phyloP scores from a whole-genome alignment of 2,329 filamentous ascomycete genomes.

The Fusarium xyrophilum region DNA sequence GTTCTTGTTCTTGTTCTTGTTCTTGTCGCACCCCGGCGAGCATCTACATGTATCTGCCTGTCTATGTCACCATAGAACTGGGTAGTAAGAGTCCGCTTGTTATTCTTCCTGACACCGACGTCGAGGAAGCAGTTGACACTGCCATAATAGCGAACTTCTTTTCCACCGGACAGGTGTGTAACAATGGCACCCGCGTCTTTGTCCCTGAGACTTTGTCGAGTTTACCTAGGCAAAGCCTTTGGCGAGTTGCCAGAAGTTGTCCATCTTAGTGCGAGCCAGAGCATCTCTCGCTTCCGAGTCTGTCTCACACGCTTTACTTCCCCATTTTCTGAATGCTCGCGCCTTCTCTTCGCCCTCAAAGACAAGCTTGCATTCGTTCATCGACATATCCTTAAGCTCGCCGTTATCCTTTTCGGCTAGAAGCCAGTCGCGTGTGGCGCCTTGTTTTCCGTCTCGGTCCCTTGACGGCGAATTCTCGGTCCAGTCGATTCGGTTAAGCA shows the following conservation, averaged over 20 bases:
- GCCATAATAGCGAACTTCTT: too few species aligned
- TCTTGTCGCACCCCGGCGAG: background rate
- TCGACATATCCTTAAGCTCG: constrained; percentile 78
- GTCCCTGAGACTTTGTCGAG: too few species aligned
- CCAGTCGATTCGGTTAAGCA: constrained; percentile 95
- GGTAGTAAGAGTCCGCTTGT: too few species aligned
- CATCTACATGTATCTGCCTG: background rate
- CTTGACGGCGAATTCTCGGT: constrained; percentile 81
- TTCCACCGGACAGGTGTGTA: too few species aligned
- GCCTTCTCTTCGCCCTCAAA: constrained; percentile 91
- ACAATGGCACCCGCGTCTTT: too few species aligned
- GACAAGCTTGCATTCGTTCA: constrained; percentile 82
- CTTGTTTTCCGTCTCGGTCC: constrained; percentile 65
- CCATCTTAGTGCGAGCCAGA: constrained; percentile 82
- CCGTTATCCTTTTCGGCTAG: constrained; percentile 80
- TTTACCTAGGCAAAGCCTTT: constrained; percentile 60
- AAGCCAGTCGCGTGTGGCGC: constrained; percentile 75
- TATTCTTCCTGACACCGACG: too few species aligned
- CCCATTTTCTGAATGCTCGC: constrained; percentile 85
- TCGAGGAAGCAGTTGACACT: too few species aligned
- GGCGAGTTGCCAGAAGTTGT: constrained; percentile 92
- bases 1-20: background rate
- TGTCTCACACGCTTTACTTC: constrained; percentile 88
- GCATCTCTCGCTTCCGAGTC: constrained; percentile 87
- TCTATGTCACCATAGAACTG: too few species aligned